phyloP scores from a whole-genome alignment of 2,329 filamentous ascomycete species.

The Curvularia lunata region DNA sequence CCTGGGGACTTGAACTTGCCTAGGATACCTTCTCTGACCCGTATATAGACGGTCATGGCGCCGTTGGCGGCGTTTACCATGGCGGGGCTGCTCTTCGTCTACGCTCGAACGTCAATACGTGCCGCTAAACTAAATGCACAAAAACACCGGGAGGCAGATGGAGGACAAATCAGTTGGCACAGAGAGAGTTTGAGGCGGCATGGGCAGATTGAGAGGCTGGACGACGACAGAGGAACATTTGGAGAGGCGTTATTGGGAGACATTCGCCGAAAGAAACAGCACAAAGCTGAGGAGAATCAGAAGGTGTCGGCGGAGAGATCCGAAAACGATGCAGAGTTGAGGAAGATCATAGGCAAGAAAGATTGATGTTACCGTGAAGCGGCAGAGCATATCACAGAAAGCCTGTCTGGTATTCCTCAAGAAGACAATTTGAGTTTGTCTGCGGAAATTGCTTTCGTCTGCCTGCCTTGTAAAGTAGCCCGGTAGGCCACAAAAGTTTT shows the following conservation, averaged over 20 bases:
- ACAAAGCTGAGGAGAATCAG: constrained; percentile 30
- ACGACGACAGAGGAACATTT: constrained; percentile 45
- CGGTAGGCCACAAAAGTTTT: not conserved
- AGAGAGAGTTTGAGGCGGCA: constrained; percentile 63
- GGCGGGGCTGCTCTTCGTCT: constrained; percentile 66
- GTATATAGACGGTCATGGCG: constrained; percentile 59
- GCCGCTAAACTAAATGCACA: constrained; percentile 71
- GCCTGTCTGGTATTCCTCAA: not conserved
- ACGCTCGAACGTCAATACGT: constrained; percentile 69
- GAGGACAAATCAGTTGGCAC: constrained; percentile 61
- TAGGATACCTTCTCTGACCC: constrained; percentile 13
- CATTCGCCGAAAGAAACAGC: constrained; percentile 40
- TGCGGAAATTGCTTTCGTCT: no score
- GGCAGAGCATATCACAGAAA: not conserved
- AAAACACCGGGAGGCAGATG: constrained; percentile 63
- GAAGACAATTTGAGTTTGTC: no score
- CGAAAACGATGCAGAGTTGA: constrained; percentile 48
- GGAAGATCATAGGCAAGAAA: constrained; percentile 47
- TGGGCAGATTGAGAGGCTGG: constrained; percentile 55
- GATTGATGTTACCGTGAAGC: constrained; percentile 17
- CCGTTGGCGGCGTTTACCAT: constrained; percentile 69
- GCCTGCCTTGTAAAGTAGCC: no score
- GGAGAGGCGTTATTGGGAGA: constrained; percentile 45
- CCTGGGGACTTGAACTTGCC: not conserved
- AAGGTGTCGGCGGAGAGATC: constrained; percentile 41